A percentile compares a stretch with the other conserved stretches of the same genome.
Conservation (phyloP, 306 rosid genomes). For the Sicyos edulis region DNA sequence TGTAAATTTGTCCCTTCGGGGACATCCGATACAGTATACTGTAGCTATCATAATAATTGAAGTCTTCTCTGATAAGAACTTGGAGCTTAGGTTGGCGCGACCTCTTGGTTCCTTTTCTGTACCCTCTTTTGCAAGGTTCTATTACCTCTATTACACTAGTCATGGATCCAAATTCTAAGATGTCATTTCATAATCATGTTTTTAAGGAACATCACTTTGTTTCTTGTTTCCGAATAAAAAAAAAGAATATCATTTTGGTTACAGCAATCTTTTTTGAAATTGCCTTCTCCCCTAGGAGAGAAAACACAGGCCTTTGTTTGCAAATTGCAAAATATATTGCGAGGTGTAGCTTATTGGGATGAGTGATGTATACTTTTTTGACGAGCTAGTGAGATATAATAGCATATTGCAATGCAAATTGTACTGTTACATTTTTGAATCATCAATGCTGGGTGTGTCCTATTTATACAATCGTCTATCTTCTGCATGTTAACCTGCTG, state of each 20-base stretch:
- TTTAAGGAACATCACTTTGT: not conserved
- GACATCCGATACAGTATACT: too few relatives aligned
- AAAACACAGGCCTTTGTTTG: not conserved
- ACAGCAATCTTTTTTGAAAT: not conserved
- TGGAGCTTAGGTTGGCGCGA: not conserved
- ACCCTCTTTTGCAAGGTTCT: not conserved
- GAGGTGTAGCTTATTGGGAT: not conserved
- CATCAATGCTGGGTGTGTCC: not conserved
- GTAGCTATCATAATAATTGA: not conserved
- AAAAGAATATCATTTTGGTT: too few relatives aligned
- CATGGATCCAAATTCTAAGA: not conserved
- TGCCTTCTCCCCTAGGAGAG: not conserved
- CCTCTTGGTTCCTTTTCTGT: not conserved
- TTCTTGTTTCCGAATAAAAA: not conserved
- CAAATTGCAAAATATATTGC: constrained; percentile 3
- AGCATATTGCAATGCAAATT: not conserved
- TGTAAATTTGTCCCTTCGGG: too few relatives aligned
- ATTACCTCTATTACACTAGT: not conserved
- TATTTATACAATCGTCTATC: not conserved
- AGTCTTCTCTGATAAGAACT: not conserved
- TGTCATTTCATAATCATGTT: not conserved
- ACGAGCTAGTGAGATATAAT: not conserved
- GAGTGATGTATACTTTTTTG: not conserved
- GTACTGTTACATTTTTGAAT: not conserved
- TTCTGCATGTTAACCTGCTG: constrained; percentile 12